Evolutionary conservation across 2,329 filamentous ascomycete species (phyloP), one percentile per base, ranked within the genome.

Genomic region (Diaporthe australafricana): DNA sequence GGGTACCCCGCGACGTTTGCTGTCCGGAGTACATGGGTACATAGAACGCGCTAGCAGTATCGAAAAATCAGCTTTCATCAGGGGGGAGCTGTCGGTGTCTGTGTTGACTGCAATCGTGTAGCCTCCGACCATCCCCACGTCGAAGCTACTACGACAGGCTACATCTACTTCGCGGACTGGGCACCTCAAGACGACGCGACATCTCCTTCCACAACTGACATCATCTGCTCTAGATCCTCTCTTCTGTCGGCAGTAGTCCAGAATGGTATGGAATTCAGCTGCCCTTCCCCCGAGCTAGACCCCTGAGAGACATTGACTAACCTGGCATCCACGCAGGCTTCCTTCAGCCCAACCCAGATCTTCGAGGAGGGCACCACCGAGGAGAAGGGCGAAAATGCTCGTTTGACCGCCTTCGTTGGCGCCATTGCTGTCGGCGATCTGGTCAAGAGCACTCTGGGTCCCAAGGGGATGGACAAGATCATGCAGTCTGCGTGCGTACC

Each of bases 381-480:
- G 86, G 96, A 98, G 87, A 98, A 98, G 87, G 96, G 96, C 79
- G 96, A 98, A 87, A 98, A 98, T 93, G 96, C 96, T 79, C 94
- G 96, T 89, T 92, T 98, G 78, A 93, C 94, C n/a, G 96, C 96
- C 76, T 99, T 99, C 80, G 96, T 99, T 70, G 96, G 96, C 78
- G 96, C 96, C 81, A 99, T 99, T 80, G 96, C 96, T 70, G 96
- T 99, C 57, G 96, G 96, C 68, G 96, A 99, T 79, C 85, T 99
- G 77, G 96, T 99, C 68, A 99, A 99, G 89, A 97, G 94, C 83
- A 98, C 96, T 14, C 86, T 99, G 42, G 96, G 96, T 8, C 96
- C 96, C 47, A 98, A 98, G 87, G 96, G 96, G 77, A 98, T 98
- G 95, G 96, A 98, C 88, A 98, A 98, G 88, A 98, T 98, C 82